Evolutionary conservation across 768 basidiomycete species (phyloP), one percentile per base, ranked within the genome.

Genomic region (Phaffia australis): DNA sequence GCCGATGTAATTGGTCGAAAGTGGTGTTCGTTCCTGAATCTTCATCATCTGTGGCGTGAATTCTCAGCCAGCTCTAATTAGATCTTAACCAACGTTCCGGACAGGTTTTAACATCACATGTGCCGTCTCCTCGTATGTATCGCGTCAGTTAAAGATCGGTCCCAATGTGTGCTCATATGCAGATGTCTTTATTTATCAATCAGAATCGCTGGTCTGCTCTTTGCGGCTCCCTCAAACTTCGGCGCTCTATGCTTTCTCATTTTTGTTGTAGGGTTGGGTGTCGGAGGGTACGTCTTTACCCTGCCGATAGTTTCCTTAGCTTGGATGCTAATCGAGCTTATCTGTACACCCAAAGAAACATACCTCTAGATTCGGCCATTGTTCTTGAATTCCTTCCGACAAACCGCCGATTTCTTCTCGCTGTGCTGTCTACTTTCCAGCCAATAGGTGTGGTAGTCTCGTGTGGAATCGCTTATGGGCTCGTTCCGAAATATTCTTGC

Each of bases 401-500:
- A 70, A 70, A 70, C 63, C 65, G 73, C 21, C 75, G 67, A 76
- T 81, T 59, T 79, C 82, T 75, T 76, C 82, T 83, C 55, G 52
- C 78, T 2, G 75, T 83, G 11, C 79, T 84, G 1, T 82, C 82
- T 21, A 78, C 78, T 19, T 74, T 56, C 65, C 73, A 74, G 77
- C 82, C 65, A 56, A 80, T 65, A 79, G 83, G 46, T 76, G 83
- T 75, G 57, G 77, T 83, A 11, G 72, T 80, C 21, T 80, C 82
- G 11, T 82, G 80, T 21, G 72, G 81, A 35, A 76, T 84, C 35
- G 80, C 81, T 8, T 84, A 81, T 80, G 81, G 77, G 0, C 81
- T 84, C 70, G 82, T 84, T 46, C 79, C 79, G 29, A 81, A 80
- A 68, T 84, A 80, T 70, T 82, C 83, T 4, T 84, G 83, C 71